Evolutionary conservation across 805 yeast genomes (phyloP).

Genomic region (Candida lessepsii): DNA sequence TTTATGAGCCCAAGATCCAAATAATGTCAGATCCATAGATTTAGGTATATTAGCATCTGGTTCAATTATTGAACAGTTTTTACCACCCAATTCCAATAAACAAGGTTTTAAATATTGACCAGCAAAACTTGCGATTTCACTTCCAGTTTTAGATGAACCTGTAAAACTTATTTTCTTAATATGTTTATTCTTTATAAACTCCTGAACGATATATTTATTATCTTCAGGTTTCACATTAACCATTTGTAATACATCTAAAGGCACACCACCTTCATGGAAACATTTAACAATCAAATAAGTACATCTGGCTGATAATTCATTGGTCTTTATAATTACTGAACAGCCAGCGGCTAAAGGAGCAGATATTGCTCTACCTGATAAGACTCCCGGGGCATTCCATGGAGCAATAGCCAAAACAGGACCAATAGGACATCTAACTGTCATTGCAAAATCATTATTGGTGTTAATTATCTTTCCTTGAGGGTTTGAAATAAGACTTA

Average conservation of each 20-base stretch:
- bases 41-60: conserved; percentile 31
- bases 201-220: conserved; percentile 15
- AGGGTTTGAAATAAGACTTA: conserved; percentile 19
- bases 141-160: conserved; percentile 44
- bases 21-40: conserved; percentile 28
- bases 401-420: conserved; percentile 47
- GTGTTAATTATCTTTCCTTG: conserved; percentile 17
- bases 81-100: conserved; percentile 47
- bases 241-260: conserved; percentile 33
- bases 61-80: conserved; percentile 35
- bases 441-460: conserved; percentile 24
- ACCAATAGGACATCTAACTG: conserved; percentile 41
- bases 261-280: conserved; percentile 40
- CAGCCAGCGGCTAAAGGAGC: conserved; percentile 52
- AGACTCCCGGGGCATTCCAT: conserved; percentile 49
- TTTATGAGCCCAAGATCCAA: conserved; percentile 41
- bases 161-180: conserved; percentile 45
- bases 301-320: conserved; percentile 37
- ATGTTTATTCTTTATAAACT: conserved; percentile 23
- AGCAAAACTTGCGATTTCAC: conserved; percentile 33
- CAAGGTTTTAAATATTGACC: conserved; percentile 40
- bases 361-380: conserved; percentile 37
- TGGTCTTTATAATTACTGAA: conserved; percentile 42
- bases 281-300: conserved; percentile 32
- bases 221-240: conserved; percentile 29